Conservation (phyloP, 345 rosid genomes). For the Lepidium sativum region DNA sequence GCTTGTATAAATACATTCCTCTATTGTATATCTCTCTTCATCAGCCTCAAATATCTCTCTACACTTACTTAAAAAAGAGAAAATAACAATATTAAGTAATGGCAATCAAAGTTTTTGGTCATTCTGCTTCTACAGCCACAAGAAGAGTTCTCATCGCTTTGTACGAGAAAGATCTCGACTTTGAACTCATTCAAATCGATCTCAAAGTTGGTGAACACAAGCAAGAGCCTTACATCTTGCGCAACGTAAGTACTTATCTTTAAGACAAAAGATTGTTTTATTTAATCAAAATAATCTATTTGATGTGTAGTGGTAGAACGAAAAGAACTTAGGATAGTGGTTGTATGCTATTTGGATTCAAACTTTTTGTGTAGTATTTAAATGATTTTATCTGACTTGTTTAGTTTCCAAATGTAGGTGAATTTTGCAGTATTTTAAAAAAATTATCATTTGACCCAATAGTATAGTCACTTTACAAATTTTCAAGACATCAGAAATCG, state of each 20-base stretch:
- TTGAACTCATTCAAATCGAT: constrained; percentile 23
- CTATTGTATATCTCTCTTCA: neutral
- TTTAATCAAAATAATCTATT: neutral
- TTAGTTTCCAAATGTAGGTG: too few species aligned
- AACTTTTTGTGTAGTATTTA: too few species aligned
- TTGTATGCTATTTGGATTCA: too few species aligned
- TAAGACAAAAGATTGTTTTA: neutral
- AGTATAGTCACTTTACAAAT: too few species aligned
- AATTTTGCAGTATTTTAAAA: too few species aligned
- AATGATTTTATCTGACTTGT: too few species aligned
- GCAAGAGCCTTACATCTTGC: constrained; percentile 21
- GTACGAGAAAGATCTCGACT: constrained; percentile 30
- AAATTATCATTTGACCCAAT: too few species aligned
- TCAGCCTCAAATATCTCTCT: neutral
- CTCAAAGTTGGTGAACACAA: constrained; percentile 26
- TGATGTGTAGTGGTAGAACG: too few species aligned
- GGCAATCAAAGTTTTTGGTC: constrained; percentile 29
- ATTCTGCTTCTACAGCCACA: constrained; percentile 24
- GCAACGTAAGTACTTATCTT: constrained; percentile 18
- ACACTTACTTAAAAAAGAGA: neutral
- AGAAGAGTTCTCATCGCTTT: constrained; percentile 33
- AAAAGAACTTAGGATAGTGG: too few species aligned
- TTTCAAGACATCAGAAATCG: too few species aligned
- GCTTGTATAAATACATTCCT: constrained; percentile 15
- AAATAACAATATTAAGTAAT: neutral